phyloP scores from a whole-genome alignment of 768 basidiomycete genomes.

The Tulasnella sp. region DNA sequence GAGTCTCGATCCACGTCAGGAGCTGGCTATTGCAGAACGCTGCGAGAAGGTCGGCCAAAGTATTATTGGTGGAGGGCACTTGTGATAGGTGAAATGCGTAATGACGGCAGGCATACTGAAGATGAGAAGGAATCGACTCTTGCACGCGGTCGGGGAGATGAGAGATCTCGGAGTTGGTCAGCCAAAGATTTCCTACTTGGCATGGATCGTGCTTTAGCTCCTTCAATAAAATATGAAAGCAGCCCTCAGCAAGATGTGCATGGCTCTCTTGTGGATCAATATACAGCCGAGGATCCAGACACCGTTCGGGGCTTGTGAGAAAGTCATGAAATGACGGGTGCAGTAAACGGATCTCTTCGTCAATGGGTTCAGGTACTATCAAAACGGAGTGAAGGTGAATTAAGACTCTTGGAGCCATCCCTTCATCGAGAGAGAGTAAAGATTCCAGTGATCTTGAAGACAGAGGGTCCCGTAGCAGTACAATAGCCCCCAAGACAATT shows the following conservation, averaged over 20 bases:
- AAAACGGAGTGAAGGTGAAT: slow-evolving; percentile 21
- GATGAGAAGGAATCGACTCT: not conserved
- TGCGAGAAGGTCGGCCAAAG: not conserved
- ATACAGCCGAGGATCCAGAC: not conserved
- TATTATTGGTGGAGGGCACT: no score
- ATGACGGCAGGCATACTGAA: not conserved
- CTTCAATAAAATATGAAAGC: not conserved
- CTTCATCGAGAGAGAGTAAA: not conserved
- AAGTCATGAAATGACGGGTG: slow-evolving; percentile 34
- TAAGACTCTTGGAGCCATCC: not conserved
- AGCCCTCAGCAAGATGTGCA: not conserved
- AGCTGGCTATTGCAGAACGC: not conserved
- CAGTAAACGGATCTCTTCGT: slow-evolving; percentile 2
- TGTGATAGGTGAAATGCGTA: not conserved
- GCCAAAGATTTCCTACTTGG: not conserved
- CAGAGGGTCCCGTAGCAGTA: not conserved
- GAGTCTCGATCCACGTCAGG: slow-evolving; percentile 1
- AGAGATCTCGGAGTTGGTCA: not conserved
- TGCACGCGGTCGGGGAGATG: not conserved
- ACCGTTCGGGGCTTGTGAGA: slow-evolving; percentile 1
- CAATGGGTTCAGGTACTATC: not conserved
- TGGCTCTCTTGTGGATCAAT: not conserved
- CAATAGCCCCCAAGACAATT: slow-evolving; percentile 13
- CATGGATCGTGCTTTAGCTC: not conserved
- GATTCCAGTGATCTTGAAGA: not conserved